Evolutionary conservation across 2,329 filamentous ascomycete species (phyloP), one percentile per base, ranked within the genome.

Genomic region (Macrophomina tecta): DNA sequence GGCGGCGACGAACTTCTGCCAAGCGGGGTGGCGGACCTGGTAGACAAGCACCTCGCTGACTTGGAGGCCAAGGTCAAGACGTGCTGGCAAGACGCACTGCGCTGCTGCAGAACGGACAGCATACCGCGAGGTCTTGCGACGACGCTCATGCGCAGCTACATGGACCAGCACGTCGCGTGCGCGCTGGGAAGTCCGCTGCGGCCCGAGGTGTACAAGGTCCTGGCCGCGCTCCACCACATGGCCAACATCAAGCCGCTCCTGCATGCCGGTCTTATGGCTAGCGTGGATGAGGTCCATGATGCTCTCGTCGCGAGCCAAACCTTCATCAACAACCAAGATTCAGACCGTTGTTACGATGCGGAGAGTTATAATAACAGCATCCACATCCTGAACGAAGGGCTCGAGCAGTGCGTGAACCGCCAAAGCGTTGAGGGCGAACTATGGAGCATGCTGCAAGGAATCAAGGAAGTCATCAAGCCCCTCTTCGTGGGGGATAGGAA

Each of bases 401-500:
- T 61, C 18, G 38, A 46, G 2, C 7, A 32, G 12, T 45, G 56
- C 14, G 40, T 46, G 5, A 46, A 46, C n/a, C 4, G 12, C 2
- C 6, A 32, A 46, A 48, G 12, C 42, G 42, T 62, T 1, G 30
- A 36, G 30, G 30, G 16, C n/a, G 42, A 48, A 3, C 14, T 62
- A 16, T 3, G 5, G 7, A 12, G 3, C 4, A 38, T 42, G 14
- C 42, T 62, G 12, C 2, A 23, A 49, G 1, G 8, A 4, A 18
- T 62, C 28, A 34, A 62, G 42, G 3, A 36, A 34, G 28, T 18
- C 16, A 45, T 62, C 16, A 62, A 36, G 8, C 58, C 58, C 8
- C 58, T 62, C 7, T 62, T 62, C 30, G 11, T 34, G 6, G 58
- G 32, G 2, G 58, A 62, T 34, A 48, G 58, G 40, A 49, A 62